phyloP scores from a whole-genome alignment of 2,329 filamentous ascomycete genomes.

The Fusarium odoratissimum region DNA sequence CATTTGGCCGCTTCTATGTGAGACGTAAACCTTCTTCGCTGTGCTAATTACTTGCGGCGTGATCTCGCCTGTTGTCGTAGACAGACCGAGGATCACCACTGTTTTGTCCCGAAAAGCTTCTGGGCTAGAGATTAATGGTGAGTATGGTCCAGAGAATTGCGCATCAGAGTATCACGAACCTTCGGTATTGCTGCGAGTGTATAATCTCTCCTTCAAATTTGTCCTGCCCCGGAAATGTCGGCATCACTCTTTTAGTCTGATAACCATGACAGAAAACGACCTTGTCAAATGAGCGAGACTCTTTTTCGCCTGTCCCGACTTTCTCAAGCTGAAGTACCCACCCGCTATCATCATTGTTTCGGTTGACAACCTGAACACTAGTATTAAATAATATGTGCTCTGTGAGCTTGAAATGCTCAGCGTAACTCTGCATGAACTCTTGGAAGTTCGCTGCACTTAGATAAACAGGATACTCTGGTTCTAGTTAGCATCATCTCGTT shows the following conservation, averaged over 20 bases:
- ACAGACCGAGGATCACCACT: slow-evolving; percentile 14
- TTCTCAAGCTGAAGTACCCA: slow-evolving; percentile 15
- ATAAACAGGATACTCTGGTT: slow-evolving; percentile 10
- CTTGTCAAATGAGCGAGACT: slow-evolving; percentile 13
- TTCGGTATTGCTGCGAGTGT: slow-evolving; percentile 26
- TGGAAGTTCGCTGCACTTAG: slow-evolving; percentile 14
- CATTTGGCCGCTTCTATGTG: slow-evolving; percentile 21
- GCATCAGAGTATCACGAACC: accelerated
- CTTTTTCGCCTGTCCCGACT: not conserved
- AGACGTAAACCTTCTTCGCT: slow-evolving; percentile 23
- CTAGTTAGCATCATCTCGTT: accelerated
- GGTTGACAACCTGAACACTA: not conserved
- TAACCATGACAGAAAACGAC: slow-evolving; percentile 29
- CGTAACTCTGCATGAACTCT: slow-evolving; percentile 27
- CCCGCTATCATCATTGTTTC: not conserved
- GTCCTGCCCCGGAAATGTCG: slow-evolving; percentile 7
- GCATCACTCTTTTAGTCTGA: slow-evolving; percentile 19
- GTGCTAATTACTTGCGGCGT: not conserved
- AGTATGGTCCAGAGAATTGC: accelerated
- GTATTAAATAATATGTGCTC: slow-evolving; percentile 12
- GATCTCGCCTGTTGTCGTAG: slow-evolving; percentile 19
- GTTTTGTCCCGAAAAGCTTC: slow-evolving; percentile 1
- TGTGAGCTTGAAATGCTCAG: not conserved
- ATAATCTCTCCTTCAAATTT: slow-evolving; percentile 2
- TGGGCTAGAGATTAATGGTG: not conserved